Conservation (phyloP, 2,329 filamentous ascomycete genomes). For the Gaeumannomyces sp. region DNA sequence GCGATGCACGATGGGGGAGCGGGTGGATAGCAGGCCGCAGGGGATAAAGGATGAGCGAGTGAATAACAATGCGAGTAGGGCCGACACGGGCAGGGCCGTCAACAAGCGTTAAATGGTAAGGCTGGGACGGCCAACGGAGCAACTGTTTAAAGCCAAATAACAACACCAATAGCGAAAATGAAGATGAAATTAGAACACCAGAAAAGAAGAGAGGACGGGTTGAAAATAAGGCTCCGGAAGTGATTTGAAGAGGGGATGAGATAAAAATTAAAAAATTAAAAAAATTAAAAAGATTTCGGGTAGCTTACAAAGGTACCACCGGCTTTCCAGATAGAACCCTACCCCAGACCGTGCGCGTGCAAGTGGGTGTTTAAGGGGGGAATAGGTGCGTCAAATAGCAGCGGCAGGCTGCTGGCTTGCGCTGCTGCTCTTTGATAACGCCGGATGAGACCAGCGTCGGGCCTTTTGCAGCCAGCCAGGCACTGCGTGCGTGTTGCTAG, state of each 20-base stretch:
- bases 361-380: background rate
- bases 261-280: background rate
- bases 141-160: background rate
- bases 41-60: background rate
- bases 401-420: background rate
- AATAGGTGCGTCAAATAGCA: background rate
- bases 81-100: background rate
- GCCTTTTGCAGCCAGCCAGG: background rate
- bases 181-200: background rate
- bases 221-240: background rate
- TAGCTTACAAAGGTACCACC: background rate
- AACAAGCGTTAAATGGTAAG: background rate
- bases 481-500: too few relatives aligned
- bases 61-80: background rate
- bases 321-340: background rate
- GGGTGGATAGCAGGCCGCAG: background rate
- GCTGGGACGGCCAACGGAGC: background rate
- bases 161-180: background rate
- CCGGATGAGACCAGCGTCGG: background rate
- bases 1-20: background rate
- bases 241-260: background rate
- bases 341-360: background rate
- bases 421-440: background rate
- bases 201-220: background rate
- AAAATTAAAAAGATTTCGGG: background rate